phyloP scores from a whole-genome alignment of 352 stramenopile genomes.

The Pythium aphanidermatum region DNA sequence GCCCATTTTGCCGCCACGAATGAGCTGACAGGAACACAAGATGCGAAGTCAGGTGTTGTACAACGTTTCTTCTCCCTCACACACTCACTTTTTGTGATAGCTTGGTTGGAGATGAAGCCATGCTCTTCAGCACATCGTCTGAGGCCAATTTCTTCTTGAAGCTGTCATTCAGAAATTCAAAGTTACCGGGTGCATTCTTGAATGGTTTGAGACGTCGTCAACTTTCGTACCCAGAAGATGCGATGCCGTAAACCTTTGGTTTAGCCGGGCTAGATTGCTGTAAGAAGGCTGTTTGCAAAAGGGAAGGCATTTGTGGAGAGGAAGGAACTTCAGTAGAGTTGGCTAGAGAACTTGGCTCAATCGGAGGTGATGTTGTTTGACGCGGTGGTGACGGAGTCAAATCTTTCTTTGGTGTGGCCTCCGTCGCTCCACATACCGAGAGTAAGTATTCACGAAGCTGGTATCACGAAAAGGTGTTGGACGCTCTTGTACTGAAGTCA shows the following conservation, averaged over 20 bases:
- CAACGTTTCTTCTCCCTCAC: too few relatives aligned
- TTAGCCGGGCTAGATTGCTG: slow-evolving; percentile 49
- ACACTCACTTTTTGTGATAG: slow-evolving; percentile 59
- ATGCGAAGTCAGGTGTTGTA: too few relatives aligned
- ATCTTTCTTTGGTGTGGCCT: slow-evolving; percentile 14
- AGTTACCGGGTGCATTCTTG: too few relatives aligned
- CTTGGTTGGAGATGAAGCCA: slow-evolving; percentile 46
- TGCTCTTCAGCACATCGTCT: slow-evolving; percentile 52
- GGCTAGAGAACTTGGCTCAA: too few relatives aligned
- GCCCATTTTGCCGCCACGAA: slow-evolving; percentile 65
- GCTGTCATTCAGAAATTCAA: slow-evolving; percentile 10
- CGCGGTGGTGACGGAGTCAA: not conserved
- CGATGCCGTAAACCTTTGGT: slow-evolving; percentile 46
- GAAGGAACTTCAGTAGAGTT: not conserved
- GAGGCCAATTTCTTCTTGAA: slow-evolving; percentile 45
- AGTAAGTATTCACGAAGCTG: slow-evolving; percentile 64
- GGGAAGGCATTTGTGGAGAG: slow-evolving; percentile 23
- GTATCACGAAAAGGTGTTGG: not conserved
- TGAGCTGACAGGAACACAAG: slow-evolving; percentile 25
- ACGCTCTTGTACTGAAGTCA: not conserved
- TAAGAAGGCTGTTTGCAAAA: slow-evolving; percentile 61
- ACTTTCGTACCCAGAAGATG: slow-evolving; percentile 31
- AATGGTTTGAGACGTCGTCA: too few relatives aligned
- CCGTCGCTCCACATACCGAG: slow-evolving; percentile 30
- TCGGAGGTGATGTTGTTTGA: slow-evolving; percentile 20